A percentile compares a stretch with the other conserved stretches of the same genome.
Evolutionary conservation across 78 protist genomes (phyloP).

Genomic region (Pelomyxa schiedti): DNA sequence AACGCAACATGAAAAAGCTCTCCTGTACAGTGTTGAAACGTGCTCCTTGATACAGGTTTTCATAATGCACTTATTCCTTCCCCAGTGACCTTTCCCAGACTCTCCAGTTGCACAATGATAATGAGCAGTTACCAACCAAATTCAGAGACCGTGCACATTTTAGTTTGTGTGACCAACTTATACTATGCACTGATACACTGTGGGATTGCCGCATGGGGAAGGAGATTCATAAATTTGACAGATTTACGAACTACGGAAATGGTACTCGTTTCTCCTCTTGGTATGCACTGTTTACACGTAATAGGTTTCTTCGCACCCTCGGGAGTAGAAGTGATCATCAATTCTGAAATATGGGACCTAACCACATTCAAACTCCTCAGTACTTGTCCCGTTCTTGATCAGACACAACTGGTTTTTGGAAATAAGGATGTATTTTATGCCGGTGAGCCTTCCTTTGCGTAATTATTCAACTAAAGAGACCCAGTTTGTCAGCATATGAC

Average conservation of each 20-base stretch:
- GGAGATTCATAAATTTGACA: constrained; percentile 15
- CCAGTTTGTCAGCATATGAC: no score
- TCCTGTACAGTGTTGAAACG: no score
- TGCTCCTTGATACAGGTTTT: no score
- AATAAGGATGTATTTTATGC: constrained; percentile 4
- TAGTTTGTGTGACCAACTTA: constrained; percentile 14
- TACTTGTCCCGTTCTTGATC: constrained; percentile 6
- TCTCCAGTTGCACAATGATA: no score
- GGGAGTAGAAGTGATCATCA: constrained; percentile 18
- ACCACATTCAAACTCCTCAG: constrained; percentile 20
- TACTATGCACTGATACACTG: constrained; percentile 15
- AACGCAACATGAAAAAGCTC: no score
- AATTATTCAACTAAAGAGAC: no score
- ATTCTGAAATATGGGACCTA: constrained; percentile 17
- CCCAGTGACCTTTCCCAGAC: no score
- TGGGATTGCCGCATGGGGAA: constrained; percentile 16
- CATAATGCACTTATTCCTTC: no score
- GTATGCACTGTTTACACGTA: background rate
- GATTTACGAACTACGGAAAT: constrained; percentile 1
- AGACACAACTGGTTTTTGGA: constrained; percentile 2
- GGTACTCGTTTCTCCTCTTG: background rate
- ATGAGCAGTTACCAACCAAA: no score
- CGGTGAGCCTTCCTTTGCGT: constrained; percentile 1
- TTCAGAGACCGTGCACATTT: no score
- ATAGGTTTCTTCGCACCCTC: background rate